A percentile compares a stretch with the other conserved stretches of the same genome.
phyloP scores from a whole-genome alignment of 495 filamentous ascomycete genomes.

The Penicillium parvum region DNA sequence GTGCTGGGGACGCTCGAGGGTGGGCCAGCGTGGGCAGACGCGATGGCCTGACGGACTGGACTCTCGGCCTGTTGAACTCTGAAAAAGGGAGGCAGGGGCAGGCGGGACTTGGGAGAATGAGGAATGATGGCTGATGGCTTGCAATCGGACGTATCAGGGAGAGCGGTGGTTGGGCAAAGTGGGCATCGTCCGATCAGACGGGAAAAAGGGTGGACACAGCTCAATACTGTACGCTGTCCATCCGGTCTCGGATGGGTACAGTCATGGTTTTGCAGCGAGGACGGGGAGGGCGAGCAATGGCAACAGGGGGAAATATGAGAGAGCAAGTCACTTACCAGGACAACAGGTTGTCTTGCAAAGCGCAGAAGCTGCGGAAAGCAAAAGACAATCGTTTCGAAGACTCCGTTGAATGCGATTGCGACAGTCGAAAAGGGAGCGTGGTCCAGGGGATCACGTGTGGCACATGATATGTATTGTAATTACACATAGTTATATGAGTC shows the following conservation, averaged over 20 bases:
- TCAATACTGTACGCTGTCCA: conserved; percentile 9
- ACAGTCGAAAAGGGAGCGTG: conserved; percentile 11
- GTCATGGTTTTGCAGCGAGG: conserved; percentile 1
- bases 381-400: too few species aligned
- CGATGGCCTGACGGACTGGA: conserved; percentile 44
- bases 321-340: conserved; percentile 4
- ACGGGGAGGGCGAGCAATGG: not conserved
- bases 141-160: conserved; percentile 20
- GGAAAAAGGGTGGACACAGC: conserved; percentile 15
- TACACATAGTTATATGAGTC: too few species aligned
- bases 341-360: not conserved
- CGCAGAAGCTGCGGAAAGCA: not conserved
- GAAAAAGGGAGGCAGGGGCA: conserved; percentile 19
- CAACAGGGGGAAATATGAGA: not conserved
- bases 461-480: not conserved
- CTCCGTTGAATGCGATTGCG: conserved; percentile 1
- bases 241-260: conserved; percentile 16
- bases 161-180: conserved; percentile 5
- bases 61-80: too few species aligned
- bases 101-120: conserved; percentile 17
- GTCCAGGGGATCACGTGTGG: not conserved
- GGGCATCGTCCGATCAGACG: conserved; percentile 21
- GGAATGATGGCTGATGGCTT: conserved; percentile 15
- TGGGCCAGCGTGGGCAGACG: conserved; percentile 33
- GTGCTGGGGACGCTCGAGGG: conserved; percentile 24